Base-by-base conservation (phyloP, 2,329 filamentous ascomycete species). In the Ophiostoma angusticollis region DNA sequence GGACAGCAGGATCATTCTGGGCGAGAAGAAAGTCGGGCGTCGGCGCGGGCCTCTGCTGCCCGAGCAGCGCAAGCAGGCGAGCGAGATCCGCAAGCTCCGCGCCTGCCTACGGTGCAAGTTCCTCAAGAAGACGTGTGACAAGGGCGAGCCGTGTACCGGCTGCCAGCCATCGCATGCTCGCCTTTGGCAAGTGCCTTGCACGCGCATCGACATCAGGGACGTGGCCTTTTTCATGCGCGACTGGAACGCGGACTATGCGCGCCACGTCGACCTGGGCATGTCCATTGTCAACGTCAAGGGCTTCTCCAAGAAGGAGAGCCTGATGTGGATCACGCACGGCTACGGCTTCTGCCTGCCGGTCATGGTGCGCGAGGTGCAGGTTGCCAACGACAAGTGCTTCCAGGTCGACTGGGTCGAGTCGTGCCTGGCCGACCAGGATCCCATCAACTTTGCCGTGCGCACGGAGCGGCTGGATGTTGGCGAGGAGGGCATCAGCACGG, bases 221-320 rank as follows among this genome's bases (percentile, higher is more conserved):
- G 93, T 96, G 53, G 84, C 78, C 31, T 94, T 93, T 62, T 96
- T 96, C 68, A 91, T 95, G 84, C 95, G 95, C 69, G 89, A 95
- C 61, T 96, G 87, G 87, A 93, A 89, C 64, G 87, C 86, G 31
- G 89, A 96, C 59, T 94, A 91, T 53, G 86, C 94, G 63, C 80
- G 86, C 50, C 87, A 95, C 57, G 74, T 91, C 50, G 82, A 76
- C 47, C 76, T 84, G 42, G 84, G 84, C 40, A 85, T 95, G 56
- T 93, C 86, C 2, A 81, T 94, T 35, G 87, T 82, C 61, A 95
- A 95, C 55, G 91, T 95, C 65, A 94, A 93, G 67, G 87, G 87
- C 36, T 80, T 80, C 47, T 64, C 74, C 12, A 66, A 70, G 45
- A 78, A 76, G 58, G 76, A 80, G 59, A 72, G 68, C 0, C 57